These are phyloP conservation scores for Fraxinus americana DNA, from an alignment of 257 asterid genomes.

Conservation along the genomic window DNA sequence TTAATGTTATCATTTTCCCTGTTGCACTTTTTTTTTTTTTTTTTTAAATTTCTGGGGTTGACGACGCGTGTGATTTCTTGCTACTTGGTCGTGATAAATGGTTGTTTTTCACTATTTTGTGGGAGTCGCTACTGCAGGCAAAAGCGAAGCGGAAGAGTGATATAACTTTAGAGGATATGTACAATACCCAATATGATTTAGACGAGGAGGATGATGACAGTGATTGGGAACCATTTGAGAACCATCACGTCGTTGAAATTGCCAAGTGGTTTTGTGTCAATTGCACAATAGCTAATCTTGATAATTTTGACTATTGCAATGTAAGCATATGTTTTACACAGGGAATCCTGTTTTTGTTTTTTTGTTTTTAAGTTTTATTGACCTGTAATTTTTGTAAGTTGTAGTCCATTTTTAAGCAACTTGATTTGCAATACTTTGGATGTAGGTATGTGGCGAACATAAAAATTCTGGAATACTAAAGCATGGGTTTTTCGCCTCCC, in stretches of 20 bases:
- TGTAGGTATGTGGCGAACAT: slow-evolving; percentile 85
- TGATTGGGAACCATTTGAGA: slow-evolving; percentile 57
- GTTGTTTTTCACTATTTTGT: slow-evolving; percentile 11
- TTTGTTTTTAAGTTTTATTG: not conserved
- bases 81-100: slow-evolving; percentile 6
- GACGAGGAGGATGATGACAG: slow-evolving; percentile 72
- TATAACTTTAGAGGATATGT: slow-evolving; percentile 73
- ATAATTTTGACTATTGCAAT: slow-evolving; percentile 53
- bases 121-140: slow-evolving; percentile 47
- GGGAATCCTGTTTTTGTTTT: not conserved
- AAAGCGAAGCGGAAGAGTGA: slow-evolving; percentile 49
- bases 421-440: slow-evolving; percentile 8
- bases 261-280: slow-evolving; percentile 90
- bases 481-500: slow-evolving; percentile 72
- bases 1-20: not conserved
- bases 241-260: slow-evolving; percentile 36
- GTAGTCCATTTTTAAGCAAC: slow-evolving; percentile 13
- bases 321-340: slow-evolving; percentile 40
- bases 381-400: not conserved
- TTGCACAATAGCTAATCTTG: slow-evolving; percentile 81
- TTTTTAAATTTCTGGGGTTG: slow-evolving; percentile 4
- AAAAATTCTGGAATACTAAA: slow-evolving; percentile 81
- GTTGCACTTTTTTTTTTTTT: not conserved
- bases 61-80: slow-evolving; percentile 19
- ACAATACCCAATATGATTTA: slow-evolving; percentile 49